A percentile compares a stretch with the other conserved stretches of the same genome.
These are phyloP conservation scores for Bauhinia variegata DNA, from an alignment of 306 rosid species.

Conservation along the genomic window DNA sequence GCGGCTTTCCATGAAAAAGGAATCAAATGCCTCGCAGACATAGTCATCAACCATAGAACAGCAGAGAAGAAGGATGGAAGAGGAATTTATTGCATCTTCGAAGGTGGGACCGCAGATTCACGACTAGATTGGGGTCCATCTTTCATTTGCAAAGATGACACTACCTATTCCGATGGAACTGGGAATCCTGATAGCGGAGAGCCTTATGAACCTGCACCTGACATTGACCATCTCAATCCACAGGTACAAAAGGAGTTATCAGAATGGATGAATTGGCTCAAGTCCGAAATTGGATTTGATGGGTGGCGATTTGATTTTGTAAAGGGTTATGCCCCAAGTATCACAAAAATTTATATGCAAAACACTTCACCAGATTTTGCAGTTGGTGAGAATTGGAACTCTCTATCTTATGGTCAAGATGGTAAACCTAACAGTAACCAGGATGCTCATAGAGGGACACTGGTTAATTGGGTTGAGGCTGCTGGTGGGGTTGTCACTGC, in stretches of 20 bases:
- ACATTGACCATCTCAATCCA: conserved; percentile 79
- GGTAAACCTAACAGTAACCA: conserved; percentile 50
- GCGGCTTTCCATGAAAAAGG: conserved; percentile 46
- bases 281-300: conserved; percentile 63
- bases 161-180: conserved; percentile 67
- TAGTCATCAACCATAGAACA: conserved; percentile 86
- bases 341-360: conserved; percentile 59
- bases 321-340: conserved; percentile 63
- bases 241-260: conserved; percentile 66
- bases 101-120: conserved; percentile 72
- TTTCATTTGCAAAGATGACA: conserved; percentile 75
- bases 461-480: conserved; percentile 47
- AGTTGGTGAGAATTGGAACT: conserved; percentile 77
- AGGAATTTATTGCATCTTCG: conserved; percentile 74
- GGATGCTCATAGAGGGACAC: conserved; percentile 39
- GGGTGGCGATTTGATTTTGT: conserved; percentile 86
- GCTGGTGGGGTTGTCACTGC: conserved; percentile 52
- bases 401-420: conserved; percentile 36
- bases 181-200: conserved; percentile 71
- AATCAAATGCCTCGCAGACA: conserved; percentile 69
- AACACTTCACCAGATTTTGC: conserved; percentile 69
- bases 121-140: conserved; percentile 80
- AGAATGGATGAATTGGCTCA: conserved; percentile 86
- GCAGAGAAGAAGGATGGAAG: conserved; percentile 68
- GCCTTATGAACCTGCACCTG: conserved; percentile 45